phyloP scores from a whole-genome alignment of 192 early-diverging fungal genomes.

The Coemansia javaensis region DNA sequence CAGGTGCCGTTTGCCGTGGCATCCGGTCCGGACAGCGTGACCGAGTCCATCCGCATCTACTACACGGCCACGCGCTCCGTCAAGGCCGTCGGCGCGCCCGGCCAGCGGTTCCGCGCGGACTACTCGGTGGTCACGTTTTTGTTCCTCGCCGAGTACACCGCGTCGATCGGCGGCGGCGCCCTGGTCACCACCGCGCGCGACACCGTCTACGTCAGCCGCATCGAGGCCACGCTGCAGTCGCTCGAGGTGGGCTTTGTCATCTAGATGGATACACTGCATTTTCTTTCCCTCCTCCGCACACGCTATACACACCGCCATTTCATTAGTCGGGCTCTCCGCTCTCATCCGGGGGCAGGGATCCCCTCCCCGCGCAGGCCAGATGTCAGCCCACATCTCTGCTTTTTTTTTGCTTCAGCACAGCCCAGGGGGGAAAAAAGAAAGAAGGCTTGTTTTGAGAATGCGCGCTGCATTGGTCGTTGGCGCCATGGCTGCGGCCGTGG shows the following conservation, averaged over 20 bases:
- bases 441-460: too few relatives aligned
- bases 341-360: too few relatives aligned
- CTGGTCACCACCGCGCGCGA: slow-evolving; percentile 11
- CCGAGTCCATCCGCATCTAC: slow-evolving; percentile 21
- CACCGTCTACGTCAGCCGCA: slow-evolving; percentile 25
- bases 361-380: too few relatives aligned
- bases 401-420: too few relatives aligned
- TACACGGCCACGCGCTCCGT: slow-evolving; percentile 30
- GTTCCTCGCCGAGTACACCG: slow-evolving; percentile 28
- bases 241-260: slow-evolving; percentile 3
- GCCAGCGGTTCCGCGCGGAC: slow-evolving; percentile 16
- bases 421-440: too few relatives aligned
- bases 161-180: background rate
- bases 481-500: too few relatives aligned
- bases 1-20: slow-evolving; percentile 24
- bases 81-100: slow-evolving; percentile 15
- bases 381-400: too few relatives aligned
- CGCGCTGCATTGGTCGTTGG: too few relatives aligned
- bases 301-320: background rate
- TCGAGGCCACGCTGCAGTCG: slow-evolving; percentile 21
- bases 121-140: slow-evolving; percentile 29
- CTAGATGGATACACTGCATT: background rate
- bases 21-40: slow-evolving; percentile 10
- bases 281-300: background rate
- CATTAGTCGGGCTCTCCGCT: too few relatives aligned